These are phyloP conservation scores for Rhodotorula sp. DNA, from an alignment of 1,284 basidiomycete species.

Conservation along the genomic window DNA sequence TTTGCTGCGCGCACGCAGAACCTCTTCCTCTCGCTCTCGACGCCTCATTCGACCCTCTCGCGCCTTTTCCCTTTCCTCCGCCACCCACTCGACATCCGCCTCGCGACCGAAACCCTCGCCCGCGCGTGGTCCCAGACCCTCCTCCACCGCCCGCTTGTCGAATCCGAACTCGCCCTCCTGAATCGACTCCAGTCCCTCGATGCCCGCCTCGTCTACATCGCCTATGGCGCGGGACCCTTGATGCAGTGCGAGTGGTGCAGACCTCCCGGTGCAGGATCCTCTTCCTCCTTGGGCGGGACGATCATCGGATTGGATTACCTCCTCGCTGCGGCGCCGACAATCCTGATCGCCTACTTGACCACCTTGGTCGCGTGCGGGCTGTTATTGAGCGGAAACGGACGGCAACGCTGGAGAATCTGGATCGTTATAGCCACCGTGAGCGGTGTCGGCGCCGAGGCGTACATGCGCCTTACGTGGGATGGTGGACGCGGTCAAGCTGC, in stretches of 20 bases:
- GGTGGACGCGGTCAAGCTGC: constrained; percentile 6
- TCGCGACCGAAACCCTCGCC: constrained; percentile 28
- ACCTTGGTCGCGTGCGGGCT: constrained; percentile 9
- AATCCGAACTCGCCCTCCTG: constrained; percentile 19
- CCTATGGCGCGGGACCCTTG: constrained; percentile 19
- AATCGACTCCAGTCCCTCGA: constrained; percentile 34
- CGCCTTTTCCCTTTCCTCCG: constrained; percentile 24
- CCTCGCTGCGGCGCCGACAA: constrained; percentile 17
- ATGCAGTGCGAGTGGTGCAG: constrained; percentile 33
- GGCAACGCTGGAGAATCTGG: constrained; percentile 22
- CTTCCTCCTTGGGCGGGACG: neutral
- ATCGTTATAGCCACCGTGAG: neutral
- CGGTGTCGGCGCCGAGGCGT: constrained; percentile 3
- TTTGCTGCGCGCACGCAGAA: constrained; percentile 8
- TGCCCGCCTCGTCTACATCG: constrained; percentile 30
- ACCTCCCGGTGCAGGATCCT: constrained; percentile 1
- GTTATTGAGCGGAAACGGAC: constrained; percentile 9
- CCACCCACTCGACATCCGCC: constrained; percentile 31
- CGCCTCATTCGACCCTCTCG: constrained; percentile 7
- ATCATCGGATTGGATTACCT: constrained; percentile 19
- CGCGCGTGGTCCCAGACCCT: constrained; percentile 11
- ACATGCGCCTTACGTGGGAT: constrained; percentile 16
- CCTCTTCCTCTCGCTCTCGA: constrained; percentile 34
- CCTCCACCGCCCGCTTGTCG: neutral
- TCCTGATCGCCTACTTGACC: constrained; percentile 12